Conservation (phyloP, 2,329 filamentous ascomycete species). For the Colletotrichum chlorophyti region DNA sequence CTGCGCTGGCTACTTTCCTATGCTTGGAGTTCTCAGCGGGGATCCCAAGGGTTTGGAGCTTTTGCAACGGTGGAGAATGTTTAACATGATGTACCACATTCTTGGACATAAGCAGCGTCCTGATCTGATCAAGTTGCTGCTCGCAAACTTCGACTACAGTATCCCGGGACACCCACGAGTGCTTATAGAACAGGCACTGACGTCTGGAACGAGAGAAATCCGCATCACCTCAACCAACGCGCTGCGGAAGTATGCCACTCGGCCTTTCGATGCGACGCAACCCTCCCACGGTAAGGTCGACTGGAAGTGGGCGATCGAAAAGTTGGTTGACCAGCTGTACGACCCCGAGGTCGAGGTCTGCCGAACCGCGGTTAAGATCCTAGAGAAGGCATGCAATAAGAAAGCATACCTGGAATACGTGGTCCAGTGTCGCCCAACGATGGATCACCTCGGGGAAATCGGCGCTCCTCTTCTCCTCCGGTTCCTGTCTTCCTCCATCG, state of each 20-base stretch:
- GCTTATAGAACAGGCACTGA: constrained; percentile 91
- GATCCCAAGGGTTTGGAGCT: constrained; percentile 85
- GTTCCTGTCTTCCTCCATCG: constrained; percentile 94
- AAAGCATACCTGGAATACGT: constrained; percentile 93
- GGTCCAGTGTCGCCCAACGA: constrained; percentile 90
- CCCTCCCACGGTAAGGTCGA: constrained; percentile 51
- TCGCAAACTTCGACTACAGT: constrained; percentile 92
- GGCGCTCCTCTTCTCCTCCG: constrained; percentile 90
- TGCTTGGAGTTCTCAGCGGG: constrained; percentile 86
- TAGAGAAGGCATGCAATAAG: constrained; percentile 96
- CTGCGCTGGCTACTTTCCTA: constrained; percentile 91
- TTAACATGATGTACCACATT: constrained; percentile 99
- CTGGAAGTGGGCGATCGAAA: constrained; percentile 93
- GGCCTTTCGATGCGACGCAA: constrained; percentile 46
- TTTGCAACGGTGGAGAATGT: constrained; percentile 95
- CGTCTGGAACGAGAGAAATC: constrained; percentile 88
- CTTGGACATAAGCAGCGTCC: constrained; percentile 89
- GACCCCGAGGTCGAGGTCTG: constrained; percentile 97
- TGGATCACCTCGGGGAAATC: constrained; percentile 96
- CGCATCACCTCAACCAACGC: constrained; percentile 89
- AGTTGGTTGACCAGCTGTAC: constrained; percentile 97
- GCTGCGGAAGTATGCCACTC: constrained; percentile 83
- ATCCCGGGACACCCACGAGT: constrained; percentile 89
- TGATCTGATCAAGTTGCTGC: constrained; percentile 86
- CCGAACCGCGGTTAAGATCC: constrained; percentile 92